These are phyloP conservation scores for Aristolochia contorta DNA, from an alignment of 164 flowering plant species.

Conservation along the genomic window DNA sequence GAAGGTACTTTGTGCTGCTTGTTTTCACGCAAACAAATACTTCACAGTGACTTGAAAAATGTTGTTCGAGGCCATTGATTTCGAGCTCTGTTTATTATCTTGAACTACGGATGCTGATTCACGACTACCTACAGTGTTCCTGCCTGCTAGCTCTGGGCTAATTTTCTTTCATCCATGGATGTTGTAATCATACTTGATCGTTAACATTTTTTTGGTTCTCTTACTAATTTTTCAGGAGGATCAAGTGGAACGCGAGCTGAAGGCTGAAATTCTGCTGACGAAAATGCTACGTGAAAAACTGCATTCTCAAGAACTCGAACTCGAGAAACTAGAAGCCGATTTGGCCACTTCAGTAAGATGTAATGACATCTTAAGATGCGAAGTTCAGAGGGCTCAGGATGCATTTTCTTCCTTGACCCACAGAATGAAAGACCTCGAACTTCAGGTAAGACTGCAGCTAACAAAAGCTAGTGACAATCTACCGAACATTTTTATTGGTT, in stretches of 20 bases:
- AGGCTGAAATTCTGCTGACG: conserved; percentile 72
- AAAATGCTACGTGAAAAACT: conserved; percentile 65
- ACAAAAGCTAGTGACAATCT: too few species aligned
- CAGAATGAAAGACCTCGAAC: conserved; percentile 73
- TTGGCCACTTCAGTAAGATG: conserved; percentile 74
- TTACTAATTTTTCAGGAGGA: conserved; percentile 23
- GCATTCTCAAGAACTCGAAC: conserved; percentile 58
- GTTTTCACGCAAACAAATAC: background rate
- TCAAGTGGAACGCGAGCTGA: conserved; percentile 37
- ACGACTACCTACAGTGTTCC: too few species aligned
- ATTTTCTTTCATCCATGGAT: too few species aligned
- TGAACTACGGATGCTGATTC: too few species aligned
- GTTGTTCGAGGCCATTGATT: too few species aligned
- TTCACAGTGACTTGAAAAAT: too few species aligned
- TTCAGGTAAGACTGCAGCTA: conserved; percentile 48
- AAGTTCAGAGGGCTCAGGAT: conserved; percentile 66
- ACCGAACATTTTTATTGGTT: too few species aligned
- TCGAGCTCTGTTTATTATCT: too few species aligned
- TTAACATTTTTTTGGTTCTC: too few species aligned
- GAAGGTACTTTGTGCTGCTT: conserved; percentile 28
- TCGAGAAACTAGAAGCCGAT: conserved; percentile 86
- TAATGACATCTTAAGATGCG: conserved; percentile 59
- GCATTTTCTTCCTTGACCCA: conserved; percentile 53
- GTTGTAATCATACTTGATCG: too few species aligned
- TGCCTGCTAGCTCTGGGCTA: too few species aligned